Evolutionary conservation across 176 grass and related monocot genomes (phyloP).

Genomic region (Paspalum notatum): DNA sequence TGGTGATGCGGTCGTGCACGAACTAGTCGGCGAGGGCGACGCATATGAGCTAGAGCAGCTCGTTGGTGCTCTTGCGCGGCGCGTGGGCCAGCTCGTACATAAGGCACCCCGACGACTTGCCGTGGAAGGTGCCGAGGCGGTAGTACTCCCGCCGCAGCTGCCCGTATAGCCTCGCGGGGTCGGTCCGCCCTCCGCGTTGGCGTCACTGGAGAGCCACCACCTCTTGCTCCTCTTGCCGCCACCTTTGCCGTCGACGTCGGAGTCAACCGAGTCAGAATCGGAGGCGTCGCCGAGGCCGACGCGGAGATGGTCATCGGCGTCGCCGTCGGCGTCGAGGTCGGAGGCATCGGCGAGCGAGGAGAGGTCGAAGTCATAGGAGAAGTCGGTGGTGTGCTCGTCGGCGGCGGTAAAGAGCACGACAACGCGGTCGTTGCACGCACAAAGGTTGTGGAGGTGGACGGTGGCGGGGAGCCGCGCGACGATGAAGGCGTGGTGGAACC

Average conservation of each 20-base stretch:
- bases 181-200: too few relatives aligned
- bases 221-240: conserved; percentile 43
- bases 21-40: conserved; percentile 84
- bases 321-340: conserved; percentile 55
- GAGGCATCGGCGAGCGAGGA: conserved; percentile 68
- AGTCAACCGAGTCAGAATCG: conserved; percentile 43
- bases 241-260: conserved; percentile 53
- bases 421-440: conserved; percentile 55
- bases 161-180: conserved; percentile 65
- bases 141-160: conserved; percentile 77
- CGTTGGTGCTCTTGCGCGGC: conserved; percentile 71
- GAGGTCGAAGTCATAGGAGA: conserved; percentile 74
- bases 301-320: conserved; percentile 37
- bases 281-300: too few relatives aligned
- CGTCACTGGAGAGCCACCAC: conserved; percentile 18
- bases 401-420: conserved; percentile 73
- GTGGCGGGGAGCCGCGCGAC: conserved; percentile 77
- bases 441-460: conserved; percentile 81
- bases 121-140: conserved; percentile 74
- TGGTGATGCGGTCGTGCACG: conserved; percentile 84
- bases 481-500: conserved; percentile 74
- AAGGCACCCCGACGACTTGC: conserved; percentile 78
- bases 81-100: conserved; percentile 82
- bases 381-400: conserved; percentile 75
- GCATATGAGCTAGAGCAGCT: conserved; percentile 82